These are phyloP conservation scores for Alternaria sp. DNA, from an alignment of 2,329 filamentous ascomycete genomes.

Conservation along the genomic window DNA sequence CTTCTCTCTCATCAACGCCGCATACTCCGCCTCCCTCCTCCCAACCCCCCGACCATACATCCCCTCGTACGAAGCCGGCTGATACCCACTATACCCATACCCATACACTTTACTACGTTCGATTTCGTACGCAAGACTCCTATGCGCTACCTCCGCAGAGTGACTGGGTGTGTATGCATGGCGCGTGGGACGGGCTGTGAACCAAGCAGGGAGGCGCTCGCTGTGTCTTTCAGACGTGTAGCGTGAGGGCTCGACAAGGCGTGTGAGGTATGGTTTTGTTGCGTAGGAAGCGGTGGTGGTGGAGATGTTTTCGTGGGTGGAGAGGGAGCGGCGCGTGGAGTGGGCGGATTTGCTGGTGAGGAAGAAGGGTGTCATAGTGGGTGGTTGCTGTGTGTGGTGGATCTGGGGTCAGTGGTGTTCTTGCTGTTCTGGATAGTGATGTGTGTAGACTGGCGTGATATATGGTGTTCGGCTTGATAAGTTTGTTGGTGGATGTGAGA, in stretches of 20 bases:
- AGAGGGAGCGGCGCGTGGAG: not conserved
- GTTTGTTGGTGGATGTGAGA: not conserved
- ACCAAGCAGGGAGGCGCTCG: not conserved
- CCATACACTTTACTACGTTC: not conserved
- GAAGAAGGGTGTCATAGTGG: not conserved
- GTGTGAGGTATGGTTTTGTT: not conserved
- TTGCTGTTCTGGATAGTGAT: not conserved
- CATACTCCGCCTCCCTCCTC: not conserved
- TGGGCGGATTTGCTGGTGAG: not conserved
- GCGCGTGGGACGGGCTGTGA: not conserved
- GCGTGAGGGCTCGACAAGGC: not conserved
- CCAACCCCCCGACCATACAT: too few species aligned
- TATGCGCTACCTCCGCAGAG: not conserved
- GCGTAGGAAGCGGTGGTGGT: not conserved
- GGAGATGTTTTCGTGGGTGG: not conserved
- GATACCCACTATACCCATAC: not conserved
- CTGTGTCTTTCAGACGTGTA: not conserved
- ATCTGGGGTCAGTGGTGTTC: not conserved
- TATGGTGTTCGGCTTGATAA: not conserved
- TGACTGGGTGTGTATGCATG: not conserved
- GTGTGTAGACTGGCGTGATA: not conserved
- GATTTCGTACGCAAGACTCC: not conserved
- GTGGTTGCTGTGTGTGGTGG: not conserved
- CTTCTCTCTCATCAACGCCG: not conserved
- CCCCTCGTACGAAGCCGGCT: too few species aligned